A percentile compares a stretch with the other conserved stretches of the same genome.
These are phyloP conservation scores for Apiospora arundinis DNA, from an alignment of 2,329 filamentous ascomycete genomes.

Conservation along the genomic window DNA sequence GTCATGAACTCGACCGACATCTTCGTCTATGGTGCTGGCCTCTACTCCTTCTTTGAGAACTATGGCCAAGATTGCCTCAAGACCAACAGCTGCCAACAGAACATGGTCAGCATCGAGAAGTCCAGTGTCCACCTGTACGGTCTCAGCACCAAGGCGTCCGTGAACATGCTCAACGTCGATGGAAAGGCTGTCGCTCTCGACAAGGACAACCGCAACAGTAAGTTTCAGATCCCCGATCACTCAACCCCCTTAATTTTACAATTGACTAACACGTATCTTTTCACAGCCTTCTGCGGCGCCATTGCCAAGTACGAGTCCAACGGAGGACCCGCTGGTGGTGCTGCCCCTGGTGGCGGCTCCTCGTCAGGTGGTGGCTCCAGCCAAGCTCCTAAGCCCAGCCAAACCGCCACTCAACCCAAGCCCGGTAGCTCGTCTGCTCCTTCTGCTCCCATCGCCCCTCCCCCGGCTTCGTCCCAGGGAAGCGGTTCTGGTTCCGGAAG, in stretches of 20 bases:
- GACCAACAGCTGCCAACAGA: constrained; percentile 74
- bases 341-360: constrained; percentile 1
- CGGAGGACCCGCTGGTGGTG: constrained; percentile 22
- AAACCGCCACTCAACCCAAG: not conserved
- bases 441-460: not conserved
- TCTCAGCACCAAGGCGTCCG: constrained; percentile 75
- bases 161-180: constrained; percentile 74
- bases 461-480: not conserved
- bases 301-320: constrained; percentile 56
- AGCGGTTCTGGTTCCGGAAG: not conserved
- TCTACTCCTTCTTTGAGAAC: constrained; percentile 79
- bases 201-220: constrained; percentile 58
- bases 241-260: not conserved
- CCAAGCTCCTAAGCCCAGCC: constrained; percentile 5
- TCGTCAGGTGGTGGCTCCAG: constrained; percentile 19
- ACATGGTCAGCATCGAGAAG: constrained; percentile 77
- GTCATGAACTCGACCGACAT: constrained; percentile 71
- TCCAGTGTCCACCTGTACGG: constrained; percentile 69
- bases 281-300: constrained; percentile 62
- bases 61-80: constrained; percentile 74
- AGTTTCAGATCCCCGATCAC: not conserved
- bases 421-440: not conserved
- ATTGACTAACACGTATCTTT: not conserved
- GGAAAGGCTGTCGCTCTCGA: constrained; percentile 60
- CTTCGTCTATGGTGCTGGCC: constrained; percentile 73